Conservation (phyloP, 768 basidiomycete species). For the Hypholoma sublateritium region DNA sequence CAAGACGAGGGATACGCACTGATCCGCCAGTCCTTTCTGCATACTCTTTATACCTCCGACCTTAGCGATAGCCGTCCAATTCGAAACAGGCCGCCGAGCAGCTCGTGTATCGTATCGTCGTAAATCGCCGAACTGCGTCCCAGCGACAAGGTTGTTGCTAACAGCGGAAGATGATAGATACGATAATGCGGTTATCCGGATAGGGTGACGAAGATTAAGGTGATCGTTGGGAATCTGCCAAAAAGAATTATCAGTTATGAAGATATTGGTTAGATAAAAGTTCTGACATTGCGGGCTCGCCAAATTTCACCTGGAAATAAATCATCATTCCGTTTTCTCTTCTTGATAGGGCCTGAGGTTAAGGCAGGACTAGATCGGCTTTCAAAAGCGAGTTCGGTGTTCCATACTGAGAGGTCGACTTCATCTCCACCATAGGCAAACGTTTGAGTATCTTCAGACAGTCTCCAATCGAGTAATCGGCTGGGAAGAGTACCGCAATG, state of each 20-base stretch:
- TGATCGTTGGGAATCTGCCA: conserved; percentile 71
- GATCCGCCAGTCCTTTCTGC: conserved; percentile 57
- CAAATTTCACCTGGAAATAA: conserved; percentile 76
- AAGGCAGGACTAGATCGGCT: conserved; percentile 18
- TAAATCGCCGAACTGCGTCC: conserved; percentile 72
- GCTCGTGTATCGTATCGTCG: conserved; percentile 77
- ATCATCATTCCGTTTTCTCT: conserved; percentile 56
- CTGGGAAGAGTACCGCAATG: conserved; percentile 53
- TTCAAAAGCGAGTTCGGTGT: conserved; percentile 58
- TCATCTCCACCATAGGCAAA: conserved; percentile 88
- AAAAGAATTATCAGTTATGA: neutral
- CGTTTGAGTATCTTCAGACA: conserved; percentile 48
- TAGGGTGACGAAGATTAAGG: conserved; percentile 74
- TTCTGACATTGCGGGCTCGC: conserved; percentile 80
- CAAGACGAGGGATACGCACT: conserved; percentile 44
- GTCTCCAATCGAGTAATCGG: conserved; percentile 66
- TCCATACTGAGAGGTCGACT: conserved; percentile 82
- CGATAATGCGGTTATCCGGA: conserved; percentile 69
- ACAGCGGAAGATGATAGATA: conserved; percentile 46
- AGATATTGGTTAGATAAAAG: neutral
- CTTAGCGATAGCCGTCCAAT: conserved; percentile 63
- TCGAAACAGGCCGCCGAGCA: conserved; percentile 62
- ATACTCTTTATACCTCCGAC: conserved; percentile 60
- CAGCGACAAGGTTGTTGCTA: conserved; percentile 59
- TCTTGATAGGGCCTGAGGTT: conserved; percentile 34